Evolutionary conservation across 1,139 yeast genomes (phyloP), one percentile per base, ranked within the genome.

Genomic region (Candida pseudoviswanathii): DNA sequence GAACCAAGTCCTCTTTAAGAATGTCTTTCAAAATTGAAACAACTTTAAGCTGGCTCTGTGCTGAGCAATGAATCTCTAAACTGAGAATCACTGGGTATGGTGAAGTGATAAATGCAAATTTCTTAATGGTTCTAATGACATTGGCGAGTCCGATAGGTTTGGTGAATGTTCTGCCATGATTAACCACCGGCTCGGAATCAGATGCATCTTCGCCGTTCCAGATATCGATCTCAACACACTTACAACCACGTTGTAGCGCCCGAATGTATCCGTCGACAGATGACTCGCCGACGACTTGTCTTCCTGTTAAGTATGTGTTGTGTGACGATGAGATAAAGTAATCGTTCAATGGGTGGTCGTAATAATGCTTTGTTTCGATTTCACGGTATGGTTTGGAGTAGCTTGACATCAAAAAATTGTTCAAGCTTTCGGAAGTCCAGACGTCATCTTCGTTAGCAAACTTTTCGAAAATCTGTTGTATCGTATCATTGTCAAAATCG

Each of bases 291-390:
- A 85, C 96, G n/a, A 90, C 79, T 62, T 95, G 99, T 33, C 96
- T 77, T 0, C 98, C 99, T 26, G 84, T 69, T 8, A 95, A 72
- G 63, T 94, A 95, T 0, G 99, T 95, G 64, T 95, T 95, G 65
- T 95, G 99, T 0, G 98, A 91, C 0, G 97, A 89, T 0, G 97
- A 89, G 30, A 95, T 87, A 61, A 75, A 91, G 62, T 95, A 95
- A 56, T 91, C 94, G 59, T 84, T 89, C 40, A 95, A 63, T 0
- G 99, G 98, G 36, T 77, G 76, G 2, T 81, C 66, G 58, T 81
- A 81, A 57, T 87, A 87, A 3, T 54, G 59, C 1, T 33, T 34
- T 1, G 52, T 53, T 67, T 77, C 44, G 49, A 60, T 4, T 54
- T 56, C 21, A 51, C 58, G 48, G 45, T 71, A 55, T 16, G 80